Evolutionary conservation across 169 alveolate species (phyloP).

Genomic region (Plasmodium ovale): DNA sequence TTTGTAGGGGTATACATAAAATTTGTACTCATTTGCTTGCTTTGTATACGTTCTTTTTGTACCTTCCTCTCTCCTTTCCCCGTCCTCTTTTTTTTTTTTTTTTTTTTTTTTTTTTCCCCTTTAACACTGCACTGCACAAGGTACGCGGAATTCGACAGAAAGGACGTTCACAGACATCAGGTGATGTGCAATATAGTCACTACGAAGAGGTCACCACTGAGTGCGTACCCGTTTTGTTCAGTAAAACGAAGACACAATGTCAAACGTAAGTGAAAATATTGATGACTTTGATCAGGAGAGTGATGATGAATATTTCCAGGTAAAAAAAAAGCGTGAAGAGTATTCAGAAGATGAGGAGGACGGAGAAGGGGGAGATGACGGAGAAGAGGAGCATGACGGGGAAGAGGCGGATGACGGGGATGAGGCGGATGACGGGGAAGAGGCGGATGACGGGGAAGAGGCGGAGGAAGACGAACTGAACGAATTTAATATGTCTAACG

Average conservation of each 20-base stretch:
- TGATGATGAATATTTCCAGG: constrained; percentile 10
- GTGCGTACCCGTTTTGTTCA: no score
- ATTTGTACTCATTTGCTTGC: no score
- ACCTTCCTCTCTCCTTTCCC: no score
- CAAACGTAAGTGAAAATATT: not conserved
- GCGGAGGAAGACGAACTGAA: constrained; percentile 22
- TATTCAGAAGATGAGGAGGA: constrained; percentile 6
- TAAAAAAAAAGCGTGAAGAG: not conserved
- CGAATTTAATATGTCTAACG: not conserved
- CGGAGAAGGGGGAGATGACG: constrained; percentile 2
- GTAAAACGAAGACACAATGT: not conserved
- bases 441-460: constrained; percentile 2
- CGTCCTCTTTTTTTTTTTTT: not conserved
- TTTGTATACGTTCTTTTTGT: no score
- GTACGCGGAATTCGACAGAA: no score
- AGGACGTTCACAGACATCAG: no score
- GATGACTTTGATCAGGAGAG: constrained; percentile 18
- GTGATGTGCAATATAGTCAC: no score
- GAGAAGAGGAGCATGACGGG: not conserved
- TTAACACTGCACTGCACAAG: no score
- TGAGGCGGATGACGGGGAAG: constrained; percentile 7
- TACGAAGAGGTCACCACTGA: no score
- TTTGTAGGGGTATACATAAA: no score
- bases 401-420: constrained; percentile 4
- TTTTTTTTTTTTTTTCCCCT: not conserved